Percentiles rank a stretch among this genome's conserved stretches.
phyloP scores from a whole-genome alignment of 148 eudicot species.

The Rhododendron kiyosumense region DNA sequence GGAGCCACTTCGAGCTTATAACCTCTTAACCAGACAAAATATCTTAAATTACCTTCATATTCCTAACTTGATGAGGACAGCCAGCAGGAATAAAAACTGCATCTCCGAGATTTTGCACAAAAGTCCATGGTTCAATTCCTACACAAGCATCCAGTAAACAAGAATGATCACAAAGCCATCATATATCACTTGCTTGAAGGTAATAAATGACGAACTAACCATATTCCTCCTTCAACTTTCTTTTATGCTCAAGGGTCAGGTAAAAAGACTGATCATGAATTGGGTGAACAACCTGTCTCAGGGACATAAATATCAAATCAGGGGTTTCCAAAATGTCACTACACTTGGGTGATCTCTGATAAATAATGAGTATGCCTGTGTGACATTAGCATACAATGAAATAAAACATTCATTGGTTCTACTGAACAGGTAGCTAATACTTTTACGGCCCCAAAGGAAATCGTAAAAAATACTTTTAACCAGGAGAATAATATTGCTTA shows the following conservation, averaged over 20 bases:
- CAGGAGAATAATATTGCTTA: background rate
- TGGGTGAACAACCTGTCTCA: constrained; percentile 30
- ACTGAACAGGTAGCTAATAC: too few species aligned
- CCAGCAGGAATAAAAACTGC: constrained; percentile 26
- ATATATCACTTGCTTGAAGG: background rate
- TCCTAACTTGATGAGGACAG: constrained; percentile 52
- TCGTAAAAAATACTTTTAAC: background rate
- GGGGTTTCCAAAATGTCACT: background rate
- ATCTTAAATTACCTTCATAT: constrained; percentile 36
- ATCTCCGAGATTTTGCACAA: constrained; percentile 53
- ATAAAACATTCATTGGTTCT: background rate
- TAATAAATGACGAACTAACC: constrained; percentile 15
- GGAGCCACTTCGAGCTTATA: too few species aligned
- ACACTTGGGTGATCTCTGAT: background rate
- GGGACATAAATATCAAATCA: background rate
- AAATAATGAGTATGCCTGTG: background rate
- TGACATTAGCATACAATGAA: background rate
- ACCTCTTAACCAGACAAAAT: background rate
- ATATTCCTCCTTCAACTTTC: constrained; percentile 31
- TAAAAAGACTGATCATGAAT: constrained; percentile 42
- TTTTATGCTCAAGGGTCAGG: constrained; percentile 27
- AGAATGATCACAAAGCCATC: background rate
- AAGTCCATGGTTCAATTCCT: constrained; percentile 63
- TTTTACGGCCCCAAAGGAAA: background rate
- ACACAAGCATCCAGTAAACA: background rate